Percentiles rank a stretch among this genome's conserved stretches.
Conservation (phyloP, 306 rosid genomes). For the Vigna hirtella region DNA sequence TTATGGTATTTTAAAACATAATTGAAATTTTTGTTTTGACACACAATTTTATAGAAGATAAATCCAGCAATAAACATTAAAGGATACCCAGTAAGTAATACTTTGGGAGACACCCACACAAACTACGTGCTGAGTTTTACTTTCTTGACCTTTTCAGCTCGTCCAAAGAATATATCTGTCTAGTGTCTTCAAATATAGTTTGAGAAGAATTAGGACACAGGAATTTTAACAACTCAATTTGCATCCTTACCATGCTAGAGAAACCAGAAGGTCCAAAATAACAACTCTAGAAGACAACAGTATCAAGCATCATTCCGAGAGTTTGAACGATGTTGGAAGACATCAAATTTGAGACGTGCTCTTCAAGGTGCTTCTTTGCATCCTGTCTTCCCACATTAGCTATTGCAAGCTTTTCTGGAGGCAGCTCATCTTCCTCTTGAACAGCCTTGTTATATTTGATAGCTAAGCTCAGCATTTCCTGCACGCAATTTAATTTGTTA, state of each 20-base stretch:
- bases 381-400: conserved; percentile 97
- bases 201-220: background rate
- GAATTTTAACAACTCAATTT: background rate
- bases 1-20: conserved; percentile 13
- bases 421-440: conserved; percentile 92
- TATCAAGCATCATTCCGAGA: conserved; percentile 91
- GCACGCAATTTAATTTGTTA: conserved; percentile 39
- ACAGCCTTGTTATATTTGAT: conserved; percentile 91
- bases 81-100: conserved; percentile 15
- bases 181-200: conserved; percentile 39
- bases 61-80: background rate
- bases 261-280: conserved; percentile 25
- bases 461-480: conserved; percentile 89
- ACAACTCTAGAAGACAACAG: conserved; percentile 80
- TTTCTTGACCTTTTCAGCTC: conserved; percentile 62
- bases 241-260: background rate
- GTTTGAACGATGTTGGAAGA: conserved; percentile 93
- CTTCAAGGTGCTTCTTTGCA: conserved; percentile 97
- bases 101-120: conserved; percentile 15
- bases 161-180: conserved; percentile 50
- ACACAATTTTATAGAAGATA: conserved; percentile 24
- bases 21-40: background rate
- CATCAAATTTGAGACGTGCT: conserved; percentile 92
- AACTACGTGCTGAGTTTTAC: conserved; percentile 30
- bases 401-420: conserved; percentile 93